Conservation (phyloP, 345 rosid species). For the Eucalyptus grandis region DNA sequence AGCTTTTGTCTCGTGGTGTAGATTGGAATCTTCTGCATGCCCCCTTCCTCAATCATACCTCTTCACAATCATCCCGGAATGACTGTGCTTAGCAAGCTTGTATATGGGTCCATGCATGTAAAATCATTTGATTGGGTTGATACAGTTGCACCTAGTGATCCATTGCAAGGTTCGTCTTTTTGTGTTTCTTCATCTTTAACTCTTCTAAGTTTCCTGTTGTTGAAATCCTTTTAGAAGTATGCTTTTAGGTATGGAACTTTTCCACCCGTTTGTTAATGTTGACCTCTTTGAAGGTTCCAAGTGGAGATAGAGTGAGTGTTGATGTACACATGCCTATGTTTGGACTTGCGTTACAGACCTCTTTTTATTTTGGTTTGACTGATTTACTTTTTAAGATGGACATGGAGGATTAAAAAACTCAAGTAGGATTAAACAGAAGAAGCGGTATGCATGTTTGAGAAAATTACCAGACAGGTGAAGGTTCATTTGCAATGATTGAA, state of each 20-base stretch:
- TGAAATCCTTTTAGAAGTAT: neutral
- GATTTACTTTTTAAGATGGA: neutral
- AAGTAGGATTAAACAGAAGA: neutral
- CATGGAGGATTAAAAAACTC: neutral
- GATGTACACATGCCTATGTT: neutral
- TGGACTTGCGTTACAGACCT: neutral
- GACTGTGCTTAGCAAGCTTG: slow-evolving; percentile 92
- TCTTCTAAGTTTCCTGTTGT: neutral
- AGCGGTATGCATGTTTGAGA: neutral
- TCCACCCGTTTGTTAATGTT: neutral
- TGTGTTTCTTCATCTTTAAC: neutral
- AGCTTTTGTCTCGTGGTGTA: slow-evolving; percentile 8
- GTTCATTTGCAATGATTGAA: neutral
- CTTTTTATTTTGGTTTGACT: neutral
- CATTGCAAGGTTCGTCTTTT: slow-evolving; percentile 40
- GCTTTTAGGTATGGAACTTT: neutral
- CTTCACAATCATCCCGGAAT: slow-evolving; percentile 86
- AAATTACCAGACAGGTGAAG: neutral
- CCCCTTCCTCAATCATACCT: slow-evolving; percentile 44
- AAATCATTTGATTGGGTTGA: slow-evolving; percentile 85
- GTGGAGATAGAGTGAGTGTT: neutral
- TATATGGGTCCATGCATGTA: slow-evolving; percentile 82
- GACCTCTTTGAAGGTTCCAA: neutral
- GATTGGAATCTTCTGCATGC: slow-evolving; percentile 99
- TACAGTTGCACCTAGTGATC: slow-evolving; percentile 29